Conservation (phyloP, 2,329 filamentous ascomycete genomes). For the Penicillium janthinellum region DNA sequence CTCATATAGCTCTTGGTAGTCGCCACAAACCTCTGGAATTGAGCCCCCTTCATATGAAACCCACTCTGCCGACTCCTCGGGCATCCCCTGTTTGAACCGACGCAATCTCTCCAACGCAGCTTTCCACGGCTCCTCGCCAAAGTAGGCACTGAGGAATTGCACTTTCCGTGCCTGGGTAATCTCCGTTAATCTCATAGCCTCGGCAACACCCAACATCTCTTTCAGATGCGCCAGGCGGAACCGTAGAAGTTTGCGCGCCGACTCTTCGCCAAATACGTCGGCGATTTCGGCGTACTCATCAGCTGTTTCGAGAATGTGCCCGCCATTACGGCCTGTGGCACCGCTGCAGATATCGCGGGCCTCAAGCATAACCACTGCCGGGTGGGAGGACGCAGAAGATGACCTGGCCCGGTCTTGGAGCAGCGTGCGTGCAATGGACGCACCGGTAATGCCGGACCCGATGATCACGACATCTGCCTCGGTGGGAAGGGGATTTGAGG, state of each 20-base stretch:
- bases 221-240: slow-evolving; percentile 30
- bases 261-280: slow-evolving; percentile 20
- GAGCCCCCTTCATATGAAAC: slow-evolving; percentile 22
- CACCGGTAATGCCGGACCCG: slow-evolving; percentile 34
- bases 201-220: slow-evolving; percentile 24
- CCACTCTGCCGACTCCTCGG: slow-evolving; percentile 32
- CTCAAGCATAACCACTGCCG: slow-evolving; percentile 32
- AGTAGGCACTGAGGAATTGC: slow-evolving; percentile 32
- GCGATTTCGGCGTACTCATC: slow-evolving; percentile 28
- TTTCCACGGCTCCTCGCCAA: slow-evolving; percentile 29
- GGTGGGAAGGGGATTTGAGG: slow-evolving; percentile 24
- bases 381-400: slow-evolving; percentile 7
- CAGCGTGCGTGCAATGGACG: slow-evolving; percentile 29
- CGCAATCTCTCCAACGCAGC: slow-evolving; percentile 21
- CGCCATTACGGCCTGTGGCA: slow-evolving; percentile 39
- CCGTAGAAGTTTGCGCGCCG: slow-evolving; percentile 23
- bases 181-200: slow-evolving; percentile 24
- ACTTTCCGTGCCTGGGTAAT: slow-evolving; percentile 31
- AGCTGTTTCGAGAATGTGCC: slow-evolving; percentile 33
- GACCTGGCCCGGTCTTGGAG: slow-evolving; percentile 16
- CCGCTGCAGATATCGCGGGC: slow-evolving; percentile 36
- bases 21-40: slow-evolving; percentile 24
- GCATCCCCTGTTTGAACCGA: slow-evolving; percentile 31
- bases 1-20: background rate
- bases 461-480: slow-evolving; percentile 34